Evolutionary conservation across 257 asterid genomes (phyloP).

Genomic region (Mentha longifolia): DNA sequence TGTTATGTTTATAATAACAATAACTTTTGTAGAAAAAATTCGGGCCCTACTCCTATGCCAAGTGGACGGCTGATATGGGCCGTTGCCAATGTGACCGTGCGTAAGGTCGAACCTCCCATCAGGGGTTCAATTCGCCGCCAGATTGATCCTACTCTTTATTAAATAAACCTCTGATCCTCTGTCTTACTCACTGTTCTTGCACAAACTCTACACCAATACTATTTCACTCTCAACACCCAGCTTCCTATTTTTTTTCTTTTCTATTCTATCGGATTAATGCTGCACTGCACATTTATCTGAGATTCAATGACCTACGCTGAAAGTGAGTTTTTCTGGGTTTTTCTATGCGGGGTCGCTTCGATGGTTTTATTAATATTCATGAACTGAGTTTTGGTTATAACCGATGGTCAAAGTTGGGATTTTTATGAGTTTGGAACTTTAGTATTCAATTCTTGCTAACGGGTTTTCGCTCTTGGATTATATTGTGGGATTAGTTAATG

Average conservation of each 20-base stretch:
- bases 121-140: conserved; percentile 93
- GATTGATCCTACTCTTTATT: conserved; percentile 44
- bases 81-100: too few relatives aligned
- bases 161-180: conserved; percentile 37
- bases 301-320: conserved; percentile 36
- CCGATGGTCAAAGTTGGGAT: conserved; percentile 48
- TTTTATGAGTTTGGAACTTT: conserved; percentile 37
- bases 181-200: conserved; percentile 30
- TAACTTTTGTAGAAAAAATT: too few relatives aligned
- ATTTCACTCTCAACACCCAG: conserved; percentile 22
- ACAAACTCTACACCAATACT: conserved; percentile 35
- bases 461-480: conserved; percentile 24
- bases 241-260: background rate
- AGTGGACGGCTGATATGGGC: too few relatives aligned
- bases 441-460: conserved; percentile 29
- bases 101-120: too few relatives aligned
- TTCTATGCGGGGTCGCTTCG: conserved; percentile 40
- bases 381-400: conserved; percentile 29
- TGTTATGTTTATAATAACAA: too few relatives aligned
- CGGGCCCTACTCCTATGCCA: too few relatives aligned
- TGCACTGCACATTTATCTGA: conserved; percentile 27
- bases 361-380: conserved; percentile 27
- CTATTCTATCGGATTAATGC: conserved; percentile 6
- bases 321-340: conserved; percentile 29
- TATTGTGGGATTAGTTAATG: conserved; percentile 28